Evolutionary conservation across 1,284 basidiomycete genomes (phyloP), one percentile per base, ranked within the genome.

Genomic region (Melampsora allii-populina): DNA sequence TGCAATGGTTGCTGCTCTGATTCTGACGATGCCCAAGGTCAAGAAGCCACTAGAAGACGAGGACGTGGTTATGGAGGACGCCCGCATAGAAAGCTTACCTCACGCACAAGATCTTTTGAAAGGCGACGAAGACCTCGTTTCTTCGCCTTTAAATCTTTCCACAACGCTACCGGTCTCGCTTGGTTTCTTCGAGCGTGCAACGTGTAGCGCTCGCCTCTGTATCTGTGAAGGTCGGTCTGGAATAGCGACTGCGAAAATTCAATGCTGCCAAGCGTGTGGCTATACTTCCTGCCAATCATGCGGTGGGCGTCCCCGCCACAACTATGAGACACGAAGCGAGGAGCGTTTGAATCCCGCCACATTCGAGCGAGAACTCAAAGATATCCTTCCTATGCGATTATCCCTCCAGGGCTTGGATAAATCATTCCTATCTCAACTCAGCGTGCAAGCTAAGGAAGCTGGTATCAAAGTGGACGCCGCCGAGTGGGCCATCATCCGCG

Each of bases 301-400:
- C 79, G 91, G 91, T 56, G 93, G 92, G 29, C 88, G 92, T 74
- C 94, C 94, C 0, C 89, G 92, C 77, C 94, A 97, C 81, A 88
- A 88, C 77, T 88, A 88, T 77, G 79, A 82, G 39, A 83, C 2
- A 84, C 91, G 76, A 46, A 72, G 78, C 7, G 78, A 78, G 59
- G 65, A 78, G 33, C 80, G 83, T 7, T 80, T 91, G 6, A 83
- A 85, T 17, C 92, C 94, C 0, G 85, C 85, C 24, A 83, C 85
- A 5, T 96, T 96, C 79, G 87, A 88, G 31, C 86, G 86, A 77
- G 84, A 86, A 74, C 85, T 96, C 75, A 95, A 94, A 81, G 85
- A 88, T 1, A 84, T 87, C 1, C 85, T 97, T 14, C 94, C 94
- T 0, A 97, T 97, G 94, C 89, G 89, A 63, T 83, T 95, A 56